Conservation (phyloP, 805 yeast species). For the Barnettozyma vustinii region DNA sequence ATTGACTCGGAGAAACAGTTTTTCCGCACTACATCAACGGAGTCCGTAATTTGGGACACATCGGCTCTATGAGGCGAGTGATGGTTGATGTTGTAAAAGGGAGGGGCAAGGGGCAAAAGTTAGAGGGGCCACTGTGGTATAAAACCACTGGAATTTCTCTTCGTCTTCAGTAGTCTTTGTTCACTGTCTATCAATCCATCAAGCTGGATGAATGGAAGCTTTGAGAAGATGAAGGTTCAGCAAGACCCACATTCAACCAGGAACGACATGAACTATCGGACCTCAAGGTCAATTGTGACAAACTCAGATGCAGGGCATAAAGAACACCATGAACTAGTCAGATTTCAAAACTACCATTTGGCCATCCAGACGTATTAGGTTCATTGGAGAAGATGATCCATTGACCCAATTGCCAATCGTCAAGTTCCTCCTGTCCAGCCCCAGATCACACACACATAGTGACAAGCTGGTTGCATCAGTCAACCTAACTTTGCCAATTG, state of each 20-base stretch:
- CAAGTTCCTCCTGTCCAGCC: constrained; percentile 1
- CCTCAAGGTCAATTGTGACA: too few relatives aligned
- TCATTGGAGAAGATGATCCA: neutral
- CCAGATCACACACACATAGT: neutral
- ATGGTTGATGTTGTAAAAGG: neutral
- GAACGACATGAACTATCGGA: too few relatives aligned
- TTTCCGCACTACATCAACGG: neutral
- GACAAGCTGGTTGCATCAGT: neutral
- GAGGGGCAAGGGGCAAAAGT: neutral
- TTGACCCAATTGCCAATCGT: neutral
- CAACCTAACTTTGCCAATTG: neutral
- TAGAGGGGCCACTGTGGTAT: neutral
- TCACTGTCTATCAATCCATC: neutral
- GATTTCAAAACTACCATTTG: too few relatives aligned
- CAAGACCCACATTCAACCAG: too few relatives aligned
- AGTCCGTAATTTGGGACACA: neutral
- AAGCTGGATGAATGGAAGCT: neutral
- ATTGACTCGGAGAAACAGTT: neutral
- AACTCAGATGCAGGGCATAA: too few relatives aligned
- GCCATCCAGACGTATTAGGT: too few relatives aligned
- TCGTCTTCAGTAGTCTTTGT: neutral
- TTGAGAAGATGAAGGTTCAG: too few relatives aligned
- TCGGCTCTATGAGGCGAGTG: neutral
- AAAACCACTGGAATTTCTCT: neutral
- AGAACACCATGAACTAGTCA: too few relatives aligned